Percentiles rank a stretch among this genome's conserved stretches.
These are phyloP conservation scores for Achaetomiella virescens DNA, from an alignment of 495 filamentous ascomycete genomes.

Conservation along the genomic window DNA sequence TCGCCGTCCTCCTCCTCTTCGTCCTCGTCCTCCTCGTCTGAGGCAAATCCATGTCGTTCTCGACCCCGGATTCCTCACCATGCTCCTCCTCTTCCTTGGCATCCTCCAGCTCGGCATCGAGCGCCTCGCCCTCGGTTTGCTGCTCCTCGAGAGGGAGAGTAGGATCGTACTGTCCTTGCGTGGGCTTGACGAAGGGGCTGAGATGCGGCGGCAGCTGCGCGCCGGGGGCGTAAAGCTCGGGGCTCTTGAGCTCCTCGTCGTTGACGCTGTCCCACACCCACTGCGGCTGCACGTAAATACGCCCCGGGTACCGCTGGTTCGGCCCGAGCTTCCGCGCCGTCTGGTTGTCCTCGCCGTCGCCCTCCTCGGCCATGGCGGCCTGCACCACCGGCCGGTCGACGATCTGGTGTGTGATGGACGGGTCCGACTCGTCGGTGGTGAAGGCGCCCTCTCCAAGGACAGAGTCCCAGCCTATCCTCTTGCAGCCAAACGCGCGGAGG, in stretches of 20 bases:
- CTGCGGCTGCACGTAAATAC: constrained; percentile 91
- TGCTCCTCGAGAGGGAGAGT: constrained; percentile 72
- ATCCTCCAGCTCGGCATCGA: constrained; percentile 57
- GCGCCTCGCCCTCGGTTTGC: constrained; percentile 71
- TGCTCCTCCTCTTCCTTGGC: constrained; percentile 39
- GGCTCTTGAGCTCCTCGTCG: constrained; percentile 74
- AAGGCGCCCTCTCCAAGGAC: constrained; percentile 87
- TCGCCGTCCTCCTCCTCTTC: constrained; percentile 40
- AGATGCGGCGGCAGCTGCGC: constrained; percentile 86
- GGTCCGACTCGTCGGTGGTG: constrained; percentile 79
- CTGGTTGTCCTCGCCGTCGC: constrained; percentile 51
- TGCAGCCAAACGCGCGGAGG: constrained; percentile 90
- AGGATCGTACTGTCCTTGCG: constrained; percentile 82
- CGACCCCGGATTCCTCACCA: constrained; percentile 32
- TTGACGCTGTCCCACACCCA: constrained; percentile 98
- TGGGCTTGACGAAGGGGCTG: constrained; percentile 89
- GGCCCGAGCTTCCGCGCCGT: constrained; percentile 46
- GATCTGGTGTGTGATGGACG: constrained; percentile 89
- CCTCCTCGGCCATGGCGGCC: constrained; percentile 52
- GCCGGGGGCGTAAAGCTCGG: constrained; percentile 85
- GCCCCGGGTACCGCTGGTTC: constrained; percentile 69
- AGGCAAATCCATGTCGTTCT: constrained; percentile 39
- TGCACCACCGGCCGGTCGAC: constrained; percentile 77
- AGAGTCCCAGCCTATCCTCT: constrained; percentile 88
- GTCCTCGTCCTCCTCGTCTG: constrained; percentile 41